phyloP scores from a whole-genome alignment of 371 early-diverging fungal species.

The Syncephalastrum racemosum region DNA sequence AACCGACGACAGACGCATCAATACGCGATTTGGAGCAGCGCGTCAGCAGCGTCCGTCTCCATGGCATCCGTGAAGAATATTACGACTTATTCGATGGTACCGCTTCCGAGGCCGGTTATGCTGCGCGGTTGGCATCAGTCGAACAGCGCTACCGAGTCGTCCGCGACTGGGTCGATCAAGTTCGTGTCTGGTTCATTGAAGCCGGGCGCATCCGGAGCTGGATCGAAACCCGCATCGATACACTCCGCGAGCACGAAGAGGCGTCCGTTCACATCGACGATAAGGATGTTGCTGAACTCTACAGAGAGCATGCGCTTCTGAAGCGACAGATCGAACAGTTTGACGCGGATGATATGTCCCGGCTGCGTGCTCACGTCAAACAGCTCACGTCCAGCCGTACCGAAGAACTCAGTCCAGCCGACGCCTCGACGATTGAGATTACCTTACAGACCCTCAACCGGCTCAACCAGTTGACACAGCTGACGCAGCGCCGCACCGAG shows the following conservation, averaged over 20 bases:
- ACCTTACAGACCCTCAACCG: constrained; percentile 36
- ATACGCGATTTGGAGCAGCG: constrained; percentile 35
- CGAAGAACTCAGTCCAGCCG: constrained; percentile 40
- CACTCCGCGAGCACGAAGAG: constrained; percentile 32
- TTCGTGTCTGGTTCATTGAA: constrained; percentile 54
- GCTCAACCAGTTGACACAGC: constrained; percentile 25
- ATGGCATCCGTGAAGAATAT: constrained; percentile 30
- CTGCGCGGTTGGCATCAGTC: constrained; percentile 19
- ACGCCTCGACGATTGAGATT: constrained; percentile 51
- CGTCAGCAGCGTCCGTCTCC: constrained; percentile 33
- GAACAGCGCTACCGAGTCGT: constrained; percentile 35
- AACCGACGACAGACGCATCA: constrained; percentile 31
- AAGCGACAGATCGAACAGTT: constrained; percentile 49
- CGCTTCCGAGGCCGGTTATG: constrained; percentile 14
- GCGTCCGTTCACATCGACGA: constrained; percentile 11
- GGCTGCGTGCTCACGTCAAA: constrained; percentile 47
- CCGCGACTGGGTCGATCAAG: constrained; percentile 51
- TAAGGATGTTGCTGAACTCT: constrained; percentile 18
- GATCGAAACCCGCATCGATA: constrained; percentile 43
- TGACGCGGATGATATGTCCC: constrained; percentile 51
- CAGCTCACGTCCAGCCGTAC: constrained; percentile 26
- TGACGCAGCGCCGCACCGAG: constrained; percentile 30
- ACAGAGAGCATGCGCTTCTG: constrained; percentile 39
- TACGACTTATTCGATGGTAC: constrained; percentile 23
- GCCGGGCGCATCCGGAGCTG: constrained; percentile 51